Evolutionary conservation across 345 rosid species (phyloP).

Genomic region (Salix udensis): DNA sequence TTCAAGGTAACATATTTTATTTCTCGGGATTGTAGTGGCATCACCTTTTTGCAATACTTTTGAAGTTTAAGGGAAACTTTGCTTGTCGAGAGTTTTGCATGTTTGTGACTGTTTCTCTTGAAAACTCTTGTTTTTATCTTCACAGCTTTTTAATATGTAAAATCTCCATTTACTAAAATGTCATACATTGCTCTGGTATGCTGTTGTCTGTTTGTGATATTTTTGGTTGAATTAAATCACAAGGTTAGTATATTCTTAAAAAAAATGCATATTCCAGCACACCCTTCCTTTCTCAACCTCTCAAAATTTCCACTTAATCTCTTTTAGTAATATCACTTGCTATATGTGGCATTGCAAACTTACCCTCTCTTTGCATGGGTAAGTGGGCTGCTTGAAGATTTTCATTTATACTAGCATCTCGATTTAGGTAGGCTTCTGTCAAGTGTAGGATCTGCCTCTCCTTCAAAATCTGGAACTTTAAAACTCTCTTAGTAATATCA

Average conservation of each 20-base stretch:
- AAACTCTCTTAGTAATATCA: not conserved
- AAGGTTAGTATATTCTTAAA: not conserved
- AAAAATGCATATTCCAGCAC: not conserved
- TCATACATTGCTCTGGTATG: not conserved
- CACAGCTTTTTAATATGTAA: not conserved
- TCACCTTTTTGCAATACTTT: not conserved
- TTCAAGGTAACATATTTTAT: slow-evolving; percentile 53
- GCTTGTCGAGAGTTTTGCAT: not conserved
- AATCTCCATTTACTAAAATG: not conserved
- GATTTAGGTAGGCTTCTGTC: not conserved
- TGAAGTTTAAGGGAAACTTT: slow-evolving; percentile 3
- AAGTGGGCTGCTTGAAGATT: not conserved
- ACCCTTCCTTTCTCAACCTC: not conserved
- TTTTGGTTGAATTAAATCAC: not conserved
- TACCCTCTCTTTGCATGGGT: not conserved
- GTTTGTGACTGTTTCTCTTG: not conserved
- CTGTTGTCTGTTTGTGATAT: not conserved
- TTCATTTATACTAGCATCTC: not conserved
- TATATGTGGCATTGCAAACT: not conserved
- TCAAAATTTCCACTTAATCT: not conserved
- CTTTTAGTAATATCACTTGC: not conserved
- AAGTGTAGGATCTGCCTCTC: not conserved
- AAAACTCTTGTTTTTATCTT: not conserved
- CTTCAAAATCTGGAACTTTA: not conserved
- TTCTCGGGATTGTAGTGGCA: not conserved